Evolutionary conservation across 441 rosid species (phyloP), one percentile per base, ranked within the genome.

Genomic region (Gossypium davidsonii): DNA sequence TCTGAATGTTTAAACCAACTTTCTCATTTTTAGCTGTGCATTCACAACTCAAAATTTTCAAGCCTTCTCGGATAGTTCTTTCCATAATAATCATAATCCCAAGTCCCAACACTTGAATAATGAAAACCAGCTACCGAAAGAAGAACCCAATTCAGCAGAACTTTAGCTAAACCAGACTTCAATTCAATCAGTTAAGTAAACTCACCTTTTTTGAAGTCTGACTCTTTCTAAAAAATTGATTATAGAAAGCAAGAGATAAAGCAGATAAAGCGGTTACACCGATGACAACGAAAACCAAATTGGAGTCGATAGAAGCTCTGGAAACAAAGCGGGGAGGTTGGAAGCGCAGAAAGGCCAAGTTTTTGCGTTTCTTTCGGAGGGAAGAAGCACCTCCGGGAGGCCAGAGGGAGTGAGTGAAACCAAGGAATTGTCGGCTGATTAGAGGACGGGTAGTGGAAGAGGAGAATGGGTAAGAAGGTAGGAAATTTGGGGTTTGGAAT

Each of bases 261-360:
- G 91, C 90, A 10, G 95, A 85, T 63, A 91, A 66, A 1, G 97
- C 75, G 34, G 91, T 79, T 12, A 87, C 87, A 63, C 93, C 92
- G 1, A 86, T 87, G n/a, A 85, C 82, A 28, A 88, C 60, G 46
- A 90, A 73, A 49, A 78, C 79, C 48, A 86, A 73, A 67, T 83
- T 79, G 6, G 91, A 66, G 71, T 74, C 77, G 20, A 87, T 4
- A 62, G 97, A 88, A 57, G 92, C 90, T 71, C 75, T 76, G 76
- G 85, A 79, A 12, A 78, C 49, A 58, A 89, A 80, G 34, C 74
- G 77, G 17, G 84, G 79, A 62, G 89, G 76, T 7, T 71, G 78
- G 79, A 48, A 31, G 3, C 49, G 80, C 26, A 57, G 76, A 66
- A 74, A 73, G 51, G 75, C 26, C 39, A 74, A 57, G 17, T 72